Conservation (phyloP, 768 basidiomycete species). For the Pisolithus tinctorius region DNA sequence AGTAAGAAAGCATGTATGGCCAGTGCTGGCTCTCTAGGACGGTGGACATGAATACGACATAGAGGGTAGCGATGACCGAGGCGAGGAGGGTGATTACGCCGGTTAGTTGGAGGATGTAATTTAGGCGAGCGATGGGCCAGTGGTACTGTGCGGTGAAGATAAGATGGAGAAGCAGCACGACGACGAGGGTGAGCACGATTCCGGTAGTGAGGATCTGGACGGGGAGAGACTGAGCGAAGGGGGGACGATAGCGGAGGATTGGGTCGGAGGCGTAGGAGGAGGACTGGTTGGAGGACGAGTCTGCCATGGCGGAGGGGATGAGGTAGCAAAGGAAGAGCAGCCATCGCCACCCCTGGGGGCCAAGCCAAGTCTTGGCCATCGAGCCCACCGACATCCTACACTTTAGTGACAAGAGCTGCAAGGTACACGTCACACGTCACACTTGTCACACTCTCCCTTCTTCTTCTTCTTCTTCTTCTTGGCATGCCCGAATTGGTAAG, state of each 20-base stretch:
- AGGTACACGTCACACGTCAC: neutral
- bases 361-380: neutral
- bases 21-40: slow-evolving; percentile 62
- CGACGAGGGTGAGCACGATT: slow-evolving; percentile 76
- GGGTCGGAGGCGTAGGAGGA: slow-evolving; percentile 45
- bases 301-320: slow-evolving; percentile 18
- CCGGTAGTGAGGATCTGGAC: slow-evolving; percentile 85
- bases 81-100: slow-evolving; percentile 77
- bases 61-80: slow-evolving; percentile 69
- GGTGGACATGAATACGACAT: slow-evolving; percentile 60
- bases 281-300: neutral
- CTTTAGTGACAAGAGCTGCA: neutral
- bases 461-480: neutral
- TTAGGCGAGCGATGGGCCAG: slow-evolving; percentile 87
- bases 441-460: neutral
- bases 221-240: slow-evolving; percentile 83
- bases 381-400: neutral
- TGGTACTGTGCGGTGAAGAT: slow-evolving; percentile 95
- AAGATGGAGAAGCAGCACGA: slow-evolving; percentile 85
- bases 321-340: slow-evolving; percentile 3
- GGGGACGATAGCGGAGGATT: slow-evolving; percentile 69
- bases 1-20: slow-evolving; percentile 96
- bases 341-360: neutral
- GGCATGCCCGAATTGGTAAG: neutral
- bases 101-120: slow-evolving; percentile 84